Conservation (phyloP, 1,284 basidiomycete genomes). For the Meira miltonrushii region DNA sequence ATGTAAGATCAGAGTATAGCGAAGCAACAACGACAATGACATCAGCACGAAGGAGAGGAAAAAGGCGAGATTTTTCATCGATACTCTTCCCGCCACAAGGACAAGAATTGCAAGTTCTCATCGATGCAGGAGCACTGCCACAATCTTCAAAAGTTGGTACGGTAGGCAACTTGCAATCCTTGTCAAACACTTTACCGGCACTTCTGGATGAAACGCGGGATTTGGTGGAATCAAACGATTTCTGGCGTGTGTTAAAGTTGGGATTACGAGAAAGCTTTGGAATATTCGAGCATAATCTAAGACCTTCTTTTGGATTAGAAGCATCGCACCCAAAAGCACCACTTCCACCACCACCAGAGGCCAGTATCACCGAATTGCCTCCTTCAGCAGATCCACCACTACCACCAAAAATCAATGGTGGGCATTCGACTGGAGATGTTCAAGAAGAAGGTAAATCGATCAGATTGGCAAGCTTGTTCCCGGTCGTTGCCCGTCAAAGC, state of each 20-base stretch:
- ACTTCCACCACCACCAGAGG: neutral
- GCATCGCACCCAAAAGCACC: neutral
- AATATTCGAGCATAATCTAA: slow-evolving; percentile 59
- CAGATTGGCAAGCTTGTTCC: slow-evolving; percentile 69
- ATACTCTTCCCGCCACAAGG: neutral
- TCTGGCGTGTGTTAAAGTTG: slow-evolving; percentile 63
- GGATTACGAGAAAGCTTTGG: slow-evolving; percentile 66
- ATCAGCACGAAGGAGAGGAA: slow-evolving; percentile 1
- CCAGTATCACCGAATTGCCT: neutral
- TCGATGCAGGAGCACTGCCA: neutral
- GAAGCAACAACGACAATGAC: slow-evolving; percentile 2
- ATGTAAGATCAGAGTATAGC: slow-evolving; percentile 1
- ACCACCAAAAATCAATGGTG: slow-evolving; percentile 57
- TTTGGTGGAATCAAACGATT: slow-evolving; percentile 66
- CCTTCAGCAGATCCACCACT: slow-evolving; percentile 12
- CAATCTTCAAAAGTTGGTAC: neutral
- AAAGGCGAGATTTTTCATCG: slow-evolving; percentile 2
- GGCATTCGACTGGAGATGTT: slow-evolving; percentile 34
- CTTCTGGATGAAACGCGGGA: slow-evolving; percentile 68
- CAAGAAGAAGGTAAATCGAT: slow-evolving; percentile 52
- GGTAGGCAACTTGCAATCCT: neutral
- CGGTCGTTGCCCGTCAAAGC: slow-evolving; percentile 71
- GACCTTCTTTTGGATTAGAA: slow-evolving; percentile 47
- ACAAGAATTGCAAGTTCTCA: slow-evolving; percentile 4
- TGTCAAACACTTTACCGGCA: slow-evolving; percentile 56